Conservation (phyloP, 2,329 filamentous ascomycete species). For the Stylonectria norvegica region DNA sequence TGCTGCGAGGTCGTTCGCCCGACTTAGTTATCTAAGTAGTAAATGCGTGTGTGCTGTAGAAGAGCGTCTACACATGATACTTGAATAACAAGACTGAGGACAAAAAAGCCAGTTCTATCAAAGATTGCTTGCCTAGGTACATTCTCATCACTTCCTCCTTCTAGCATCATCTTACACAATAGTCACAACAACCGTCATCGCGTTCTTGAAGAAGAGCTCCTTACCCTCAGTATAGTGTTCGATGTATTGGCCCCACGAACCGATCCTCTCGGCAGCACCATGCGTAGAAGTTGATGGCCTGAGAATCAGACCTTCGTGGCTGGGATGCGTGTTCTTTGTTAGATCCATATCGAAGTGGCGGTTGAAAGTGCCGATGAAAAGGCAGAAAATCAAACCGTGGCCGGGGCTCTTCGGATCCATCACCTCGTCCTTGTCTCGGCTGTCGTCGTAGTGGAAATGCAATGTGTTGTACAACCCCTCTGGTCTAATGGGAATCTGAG, state of each 20-base stretch:
- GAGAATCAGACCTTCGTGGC: not conserved
- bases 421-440: not conserved
- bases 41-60: no score
- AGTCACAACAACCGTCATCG: not conserved
- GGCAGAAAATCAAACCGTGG: slow-evolving; percentile 1
- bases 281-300: not conserved
- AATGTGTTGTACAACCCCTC: not conserved
- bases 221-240: not conserved
- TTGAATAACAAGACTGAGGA: no score
- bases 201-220: not conserved
- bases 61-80: no score
- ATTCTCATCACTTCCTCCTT: not conserved
- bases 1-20: no score
- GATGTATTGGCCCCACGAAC: not conserved
- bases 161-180: not conserved
- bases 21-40: no score
- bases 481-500: not conserved
- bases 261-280: not conserved
- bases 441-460: not conserved
- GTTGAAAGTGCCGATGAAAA: not conserved
- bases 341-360: not conserved
- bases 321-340: not conserved
- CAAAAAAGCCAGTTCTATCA: no score
- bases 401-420: not conserved
- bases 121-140: no score